A percentile compares a stretch with the other conserved stretches of the same genome.
phyloP scores from a whole-genome alignment of 176 grass and related monocot species.

The Oryza longistaminata region DNA sequence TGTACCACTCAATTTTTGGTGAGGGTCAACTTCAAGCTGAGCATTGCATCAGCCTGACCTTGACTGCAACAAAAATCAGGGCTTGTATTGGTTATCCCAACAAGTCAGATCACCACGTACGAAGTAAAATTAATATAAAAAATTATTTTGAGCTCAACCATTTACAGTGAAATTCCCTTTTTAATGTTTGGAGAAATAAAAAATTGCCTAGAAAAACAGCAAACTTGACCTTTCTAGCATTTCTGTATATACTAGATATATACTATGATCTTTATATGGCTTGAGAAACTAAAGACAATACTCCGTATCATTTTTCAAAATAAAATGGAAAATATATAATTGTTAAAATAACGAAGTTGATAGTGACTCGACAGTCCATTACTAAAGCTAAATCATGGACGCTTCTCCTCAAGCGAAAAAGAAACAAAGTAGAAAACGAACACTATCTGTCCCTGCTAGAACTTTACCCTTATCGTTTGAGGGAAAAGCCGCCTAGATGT shows the following conservation, averaged over 20 bases:
- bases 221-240: background rate
- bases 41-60: background rate
- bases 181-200: background rate
- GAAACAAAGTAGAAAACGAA: background rate
- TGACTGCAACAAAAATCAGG: background rate
- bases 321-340: background rate
- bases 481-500: slow-evolving; percentile 20
- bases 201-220: background rate
- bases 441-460: background rate
- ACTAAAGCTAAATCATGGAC: slow-evolving; percentile 8
- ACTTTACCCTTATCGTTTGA: slow-evolving; percentile 36
- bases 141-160: background rate
- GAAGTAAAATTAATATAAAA: background rate
- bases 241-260: background rate
- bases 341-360: background rate
- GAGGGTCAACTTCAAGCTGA: background rate
- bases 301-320: background rate
- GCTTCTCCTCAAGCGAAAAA: background rate
- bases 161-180: background rate
- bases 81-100: background rate
- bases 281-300: background rate
- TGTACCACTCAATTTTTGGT: background rate
- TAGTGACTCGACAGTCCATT: background rate
- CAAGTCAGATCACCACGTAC: background rate
- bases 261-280: background rate